Conservation (phyloP, 2,329 filamentous ascomycete species). For the Trichoderma atroviride region DNA sequence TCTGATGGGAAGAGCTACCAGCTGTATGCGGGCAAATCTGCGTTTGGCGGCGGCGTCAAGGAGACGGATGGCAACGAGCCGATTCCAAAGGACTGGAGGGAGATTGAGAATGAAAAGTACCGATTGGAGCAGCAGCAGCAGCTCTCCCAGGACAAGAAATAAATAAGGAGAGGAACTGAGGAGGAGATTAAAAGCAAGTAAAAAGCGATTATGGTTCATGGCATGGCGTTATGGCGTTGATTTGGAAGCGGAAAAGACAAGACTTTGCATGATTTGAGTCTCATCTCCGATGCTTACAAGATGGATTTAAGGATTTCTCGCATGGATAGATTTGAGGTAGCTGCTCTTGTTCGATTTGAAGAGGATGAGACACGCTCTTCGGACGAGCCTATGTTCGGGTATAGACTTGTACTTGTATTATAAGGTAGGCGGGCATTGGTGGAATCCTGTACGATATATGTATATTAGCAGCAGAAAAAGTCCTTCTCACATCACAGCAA, state of each 20-base stretch:
- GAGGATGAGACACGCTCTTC: neutral
- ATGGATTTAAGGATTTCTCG: neutral
- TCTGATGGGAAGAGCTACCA: slow-evolving; percentile 64
- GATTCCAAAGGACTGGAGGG: slow-evolving; percentile 63
- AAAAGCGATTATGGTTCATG: slow-evolving; percentile 2
- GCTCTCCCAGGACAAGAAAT: slow-evolving; percentile 21
- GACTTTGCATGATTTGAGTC: neutral
- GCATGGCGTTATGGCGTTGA: slow-evolving; percentile 21
- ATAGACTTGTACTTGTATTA: neutral
- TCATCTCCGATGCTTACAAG: neutral
- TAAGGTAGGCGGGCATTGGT: neutral
- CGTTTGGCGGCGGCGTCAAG: slow-evolving; percentile 66
- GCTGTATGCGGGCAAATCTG: slow-evolving; percentile 77
- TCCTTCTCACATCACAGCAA: neutral
- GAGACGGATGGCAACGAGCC: slow-evolving; percentile 69
- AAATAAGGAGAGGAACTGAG: neutral
- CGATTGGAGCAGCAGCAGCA: slow-evolving; percentile 39
- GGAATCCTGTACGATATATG: neutral
- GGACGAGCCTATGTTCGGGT: neutral
- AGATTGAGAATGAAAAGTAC: slow-evolving; percentile 66
- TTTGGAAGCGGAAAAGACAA: neutral
- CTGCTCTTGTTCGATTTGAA: neutral
- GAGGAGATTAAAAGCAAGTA: no score
- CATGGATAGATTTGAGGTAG: neutral
- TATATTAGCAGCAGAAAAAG: neutral